Evolutionary conservation across 192 early-diverging fungal genomes (phyloP).

Genomic region (Coemansia sp.): DNA sequence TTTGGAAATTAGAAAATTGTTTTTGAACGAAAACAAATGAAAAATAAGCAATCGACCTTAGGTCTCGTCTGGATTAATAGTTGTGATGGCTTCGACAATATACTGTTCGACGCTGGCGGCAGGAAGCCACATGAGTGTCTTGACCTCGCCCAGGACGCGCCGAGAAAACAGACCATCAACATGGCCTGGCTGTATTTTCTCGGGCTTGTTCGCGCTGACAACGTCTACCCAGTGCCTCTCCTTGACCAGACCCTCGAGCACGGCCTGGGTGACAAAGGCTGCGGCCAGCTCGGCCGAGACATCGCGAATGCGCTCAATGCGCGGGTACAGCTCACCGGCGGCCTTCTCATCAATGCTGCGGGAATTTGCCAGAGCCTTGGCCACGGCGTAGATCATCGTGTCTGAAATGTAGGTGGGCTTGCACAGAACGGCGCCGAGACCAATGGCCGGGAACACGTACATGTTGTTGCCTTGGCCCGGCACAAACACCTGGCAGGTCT

Average conservation of each 20-base stretch:
- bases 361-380: constrained; percentile 79
- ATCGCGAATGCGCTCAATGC: constrained; percentile 80
- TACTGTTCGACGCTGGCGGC: constrained; percentile 54
- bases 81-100: constrained; percentile 45
- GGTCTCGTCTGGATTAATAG: constrained; percentile 39
- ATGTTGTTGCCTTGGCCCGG: constrained; percentile 95
- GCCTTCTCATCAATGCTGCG: constrained; percentile 69
- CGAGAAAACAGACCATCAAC: constrained; percentile 28
- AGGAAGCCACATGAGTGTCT: constrained; percentile 48
- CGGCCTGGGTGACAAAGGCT: constrained; percentile 69
- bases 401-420: constrained; percentile 74
- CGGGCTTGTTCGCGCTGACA: constrained; percentile 21
- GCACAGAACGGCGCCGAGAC: constrained; percentile 82
- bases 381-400: constrained; percentile 79
- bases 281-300: constrained; percentile 81
- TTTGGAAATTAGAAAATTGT: too few species aligned
- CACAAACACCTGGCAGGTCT: constrained; percentile 41
- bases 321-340: constrained; percentile 80
- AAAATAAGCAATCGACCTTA: neutral
- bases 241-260: constrained; percentile 56
- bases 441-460: constrained; percentile 97
- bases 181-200: neutral
- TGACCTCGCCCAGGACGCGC: constrained; percentile 48
- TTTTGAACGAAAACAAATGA: neutral
- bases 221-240: constrained; percentile 38